Conservation (phyloP, 345 rosid genomes). For the Cardamine chenopodiifolia region DNA sequence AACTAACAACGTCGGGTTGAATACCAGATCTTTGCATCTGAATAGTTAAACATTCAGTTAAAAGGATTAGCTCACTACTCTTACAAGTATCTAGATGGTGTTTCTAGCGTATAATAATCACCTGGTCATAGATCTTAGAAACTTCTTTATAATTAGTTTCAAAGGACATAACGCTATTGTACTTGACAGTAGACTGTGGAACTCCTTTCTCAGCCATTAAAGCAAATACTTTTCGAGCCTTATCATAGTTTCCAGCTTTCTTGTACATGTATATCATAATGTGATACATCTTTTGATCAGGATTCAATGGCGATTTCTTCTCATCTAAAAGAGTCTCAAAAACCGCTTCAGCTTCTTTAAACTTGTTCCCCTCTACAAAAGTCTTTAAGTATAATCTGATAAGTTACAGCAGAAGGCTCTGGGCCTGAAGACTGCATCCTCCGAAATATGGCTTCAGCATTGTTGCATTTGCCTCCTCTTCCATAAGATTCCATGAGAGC, state of each 20-base stretch:
- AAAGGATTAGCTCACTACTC: conserved; percentile 18
- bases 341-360: conserved; percentile 80
- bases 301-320: conserved; percentile 69
- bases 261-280: conserved; percentile 93
- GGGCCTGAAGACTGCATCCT: conserved; percentile 96
- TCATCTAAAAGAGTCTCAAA: conserved; percentile 74
- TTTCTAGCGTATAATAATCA: conserved; percentile 23
- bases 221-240: conserved; percentile 76
- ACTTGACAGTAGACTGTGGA: conserved; percentile 74
- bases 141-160: conserved; percentile 93
- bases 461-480: conserved; percentile 77
- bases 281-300: conserved; percentile 95
- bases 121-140: conserved; percentile 95
- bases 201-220: conserved; percentile 77
- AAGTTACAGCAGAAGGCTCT: conserved; percentile 87
- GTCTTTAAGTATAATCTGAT: conserved; percentile 87
- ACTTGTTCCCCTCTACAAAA: conserved; percentile 85
- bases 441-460: conserved; percentile 89
- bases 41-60: conserved; percentile 19
- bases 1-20: conserved; percentile 87
- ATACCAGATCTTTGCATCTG: conserved; percentile 96
- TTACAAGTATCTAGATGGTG: background rate
- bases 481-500: conserved; percentile 98
- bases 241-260: conserved; percentile 81
- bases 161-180: conserved; percentile 92